Base-by-base conservation (phyloP, 306 rosid species). In the Pterocarpus santalinus region DNA sequence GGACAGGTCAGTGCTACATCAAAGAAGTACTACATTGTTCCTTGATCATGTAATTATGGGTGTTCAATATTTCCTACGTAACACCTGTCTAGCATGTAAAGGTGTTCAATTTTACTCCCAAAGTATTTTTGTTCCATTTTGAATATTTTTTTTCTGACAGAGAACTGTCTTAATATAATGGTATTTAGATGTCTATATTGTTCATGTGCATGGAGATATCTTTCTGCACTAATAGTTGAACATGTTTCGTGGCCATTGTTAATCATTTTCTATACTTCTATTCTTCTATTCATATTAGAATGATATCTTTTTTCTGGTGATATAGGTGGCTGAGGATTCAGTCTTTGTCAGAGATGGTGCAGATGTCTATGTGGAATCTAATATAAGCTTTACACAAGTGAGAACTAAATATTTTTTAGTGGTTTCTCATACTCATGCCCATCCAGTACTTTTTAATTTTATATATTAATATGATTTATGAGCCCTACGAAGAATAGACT, bases 321-420 rank as follows among this genome's bases (percentile, higher is more conserved):
- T 81, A 74, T 90, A 95, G 99, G 98, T 95, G 83, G 88, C 81
- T 67, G 87, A 93, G 86, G 97, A 93, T 90, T 89, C 87, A 62
- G 85, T 90, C 67, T 95, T 95, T 81, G 49, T 74, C 82, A 86
- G 98, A 80, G 98, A 95, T 44, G 98, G 99, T 53, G 97, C 94
- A 69, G 94, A 95, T 86, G 84, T 95, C 43, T 93, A 91, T 69
- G 97, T 95, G 77, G 94, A 95, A 53, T 89, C 97, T 71, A 93
- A 88, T 76, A 92, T 95, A 83, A 91, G 97, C 93, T 92, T 95
- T 89, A 95, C 98, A n/a, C 92, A 93, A 85, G 99, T 90, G 81
- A 88, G 91, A 73, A 60, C 72, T 53, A 43, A 72, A 69, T 80
- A 64, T 62, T 64, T 35, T 33, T 65, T 36, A 70, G 47, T 72